Evolutionary conservation across 108 stramenopile genomes (phyloP), one percentile per base, ranked within the genome.

Genomic region (Stephanodiscus minutulus): DNA sequence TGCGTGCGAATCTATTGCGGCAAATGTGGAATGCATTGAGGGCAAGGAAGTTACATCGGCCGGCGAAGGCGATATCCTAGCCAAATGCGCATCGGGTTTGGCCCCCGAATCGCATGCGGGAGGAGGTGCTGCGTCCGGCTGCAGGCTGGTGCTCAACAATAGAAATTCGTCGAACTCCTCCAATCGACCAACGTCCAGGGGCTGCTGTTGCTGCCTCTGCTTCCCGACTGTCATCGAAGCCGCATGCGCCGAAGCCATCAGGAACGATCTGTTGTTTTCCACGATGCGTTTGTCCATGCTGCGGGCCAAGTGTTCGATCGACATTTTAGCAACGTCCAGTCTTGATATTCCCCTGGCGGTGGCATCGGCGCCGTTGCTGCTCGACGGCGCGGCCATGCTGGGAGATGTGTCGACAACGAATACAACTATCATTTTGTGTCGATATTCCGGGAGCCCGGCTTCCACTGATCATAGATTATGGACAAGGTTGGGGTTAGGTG

Each of bases 371-470:
- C 33, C 71, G 72, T 48, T 50, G 18, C 55, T 41, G 64, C 44
- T 39, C 22, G 76, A 46, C 54, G 77, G 82, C 25, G 70, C 60
- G 22, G 83, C 76, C 91, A 91, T 91, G 58, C 83, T 86, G 1
- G 88, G 88, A 1, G 91, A 92, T 10, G 88, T 92, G 73, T 92
- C 91, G 7, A 92, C 73, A 15, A 92, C 87, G 59, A 92, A 92
- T 24, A 90, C 88, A 7, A 89, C 82, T 61, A 92, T 89, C 91
- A 92, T 92, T 36, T 24, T 86, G 35, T 37, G 22, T 36, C 1
- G 52, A 33, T 53, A 27, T 53, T 25, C 1, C 25, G 52, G 12
- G 22, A 25, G 43, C 43, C 39, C 39, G 39, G 43, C 43, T 17
- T 44, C 43, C 13, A 17, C 39, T 39, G 39, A 39, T 39, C 39